A percentile compares a stretch with the other conserved stretches of the same genome.
These are phyloP conservation scores for Mytilinidion resinicola DNA, from an alignment of 495 filamentous ascomycete genomes.

Conservation along the genomic window DNA sequence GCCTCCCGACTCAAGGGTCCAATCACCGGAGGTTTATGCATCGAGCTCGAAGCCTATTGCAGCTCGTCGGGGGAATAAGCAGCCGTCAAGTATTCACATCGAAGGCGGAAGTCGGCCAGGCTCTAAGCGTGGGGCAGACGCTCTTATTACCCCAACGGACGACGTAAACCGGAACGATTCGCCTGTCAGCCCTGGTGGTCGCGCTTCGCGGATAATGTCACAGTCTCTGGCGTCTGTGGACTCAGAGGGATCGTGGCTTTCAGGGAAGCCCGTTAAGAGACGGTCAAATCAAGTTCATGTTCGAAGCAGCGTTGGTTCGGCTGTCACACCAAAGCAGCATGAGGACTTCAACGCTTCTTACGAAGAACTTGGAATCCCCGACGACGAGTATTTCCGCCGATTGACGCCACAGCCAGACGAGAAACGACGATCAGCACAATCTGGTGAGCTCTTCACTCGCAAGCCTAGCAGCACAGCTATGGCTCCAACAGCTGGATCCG, in stretches of 20 bases:
- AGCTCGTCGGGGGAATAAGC: conserved; percentile 13
- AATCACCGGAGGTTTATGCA: conserved; percentile 54
- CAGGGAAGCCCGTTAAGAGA: conserved; percentile 56
- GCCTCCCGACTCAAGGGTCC: conserved; percentile 71
- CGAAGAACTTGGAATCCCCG: conserved; percentile 57
- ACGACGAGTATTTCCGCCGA: conserved; percentile 59
- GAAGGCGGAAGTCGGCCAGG: not conserved
- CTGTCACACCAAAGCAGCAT: conserved; percentile 4
- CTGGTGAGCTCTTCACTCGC: conserved; percentile 11
- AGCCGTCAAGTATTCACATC: conserved; percentile 6
- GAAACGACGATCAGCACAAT: conserved; percentile 21
- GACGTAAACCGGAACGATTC: conserved; percentile 26
- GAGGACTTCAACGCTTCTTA: conserved; percentile 45
- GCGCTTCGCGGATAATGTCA: conserved; percentile 44
- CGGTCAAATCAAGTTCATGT: conserved; percentile 42
- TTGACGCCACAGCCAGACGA: conserved; percentile 45
- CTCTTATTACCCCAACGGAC: too few species aligned
- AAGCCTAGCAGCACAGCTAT: conserved; percentile 41
- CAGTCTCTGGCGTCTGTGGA: conserved; percentile 81
- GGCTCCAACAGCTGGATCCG: conserved; percentile 30
- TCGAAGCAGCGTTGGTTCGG: conserved; percentile 20
- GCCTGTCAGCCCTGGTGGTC: conserved; percentile 31
- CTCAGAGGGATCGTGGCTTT: conserved; percentile 89
- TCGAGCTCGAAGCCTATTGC: conserved; percentile 11
- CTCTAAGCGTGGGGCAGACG: too few species aligned